Conservation (phyloP, 345 rosid species). For the Lepidium aucheri region DNA sequence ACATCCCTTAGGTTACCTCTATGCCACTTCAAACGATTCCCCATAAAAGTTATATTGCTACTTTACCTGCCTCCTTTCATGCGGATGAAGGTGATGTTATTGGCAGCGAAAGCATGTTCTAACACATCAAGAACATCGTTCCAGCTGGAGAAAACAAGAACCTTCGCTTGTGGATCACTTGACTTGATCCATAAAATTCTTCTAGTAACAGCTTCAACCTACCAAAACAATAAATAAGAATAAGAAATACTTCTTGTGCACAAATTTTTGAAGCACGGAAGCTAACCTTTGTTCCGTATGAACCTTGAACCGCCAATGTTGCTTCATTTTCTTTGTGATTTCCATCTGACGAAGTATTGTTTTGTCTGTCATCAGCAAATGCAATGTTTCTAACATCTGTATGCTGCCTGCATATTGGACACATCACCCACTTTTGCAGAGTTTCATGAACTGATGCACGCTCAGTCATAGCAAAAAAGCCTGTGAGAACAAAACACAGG, state of each 20-base stretch:
- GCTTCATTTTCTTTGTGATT: conserved; percentile 43
- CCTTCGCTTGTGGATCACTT: conserved; percentile 66
- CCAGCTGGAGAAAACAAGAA: conserved; percentile 96
- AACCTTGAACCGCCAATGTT: conserved; percentile 67
- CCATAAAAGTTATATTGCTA: not conserved
- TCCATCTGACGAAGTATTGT: conserved; percentile 36
- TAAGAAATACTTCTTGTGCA: not conserved
- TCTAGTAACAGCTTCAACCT: conserved; percentile 89
- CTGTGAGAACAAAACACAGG: conserved; percentile 32
- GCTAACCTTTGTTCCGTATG: conserved; percentile 92
- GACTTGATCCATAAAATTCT: conserved; percentile 83
- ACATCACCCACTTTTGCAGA: conserved; percentile 72
- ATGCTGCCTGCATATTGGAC: conserved; percentile 90
- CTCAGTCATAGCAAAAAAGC: conserved; percentile 80
- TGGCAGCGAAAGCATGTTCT: conserved; percentile 72
- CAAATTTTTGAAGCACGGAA: not conserved
- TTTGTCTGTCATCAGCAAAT: conserved; percentile 61
- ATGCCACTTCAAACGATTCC: not conserved
- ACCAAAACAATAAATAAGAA: conserved; percentile 20
- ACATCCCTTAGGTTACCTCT: not conserved
- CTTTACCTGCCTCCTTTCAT: conserved; percentile 96
- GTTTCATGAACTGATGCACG: conserved; percentile 34
- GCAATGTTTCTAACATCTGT: conserved; percentile 80
- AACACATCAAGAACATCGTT: conserved; percentile 96
- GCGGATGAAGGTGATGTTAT: conserved; percentile 56